Percentiles rank a stretch among this genome's conserved stretches.
phyloP scores from a whole-genome alignment of 257 asterid species.

The Pogostemon cablin region DNA sequence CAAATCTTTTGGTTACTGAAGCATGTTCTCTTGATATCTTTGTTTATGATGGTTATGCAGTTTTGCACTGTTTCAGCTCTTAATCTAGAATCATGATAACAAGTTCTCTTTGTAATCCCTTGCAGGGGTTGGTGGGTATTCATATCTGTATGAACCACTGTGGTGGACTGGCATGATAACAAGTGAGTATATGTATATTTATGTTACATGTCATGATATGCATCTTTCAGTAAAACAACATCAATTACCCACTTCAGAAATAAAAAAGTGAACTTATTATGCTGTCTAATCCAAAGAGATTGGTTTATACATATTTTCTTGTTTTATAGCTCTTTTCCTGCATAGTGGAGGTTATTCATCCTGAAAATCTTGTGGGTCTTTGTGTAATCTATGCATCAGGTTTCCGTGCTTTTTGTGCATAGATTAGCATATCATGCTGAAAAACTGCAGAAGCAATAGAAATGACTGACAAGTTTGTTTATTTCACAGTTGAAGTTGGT shows the following conservation, averaged over 20 bases:
- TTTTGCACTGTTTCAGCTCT: conserved; percentile 25
- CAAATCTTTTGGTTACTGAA: conserved; percentile 8
- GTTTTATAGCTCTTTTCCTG: conserved; percentile 4
- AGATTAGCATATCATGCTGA: conserved; percentile 18
- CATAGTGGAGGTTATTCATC: conserved; percentile 15
- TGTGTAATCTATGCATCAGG: conserved; percentile 14
- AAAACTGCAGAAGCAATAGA: not conserved
- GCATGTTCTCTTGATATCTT: not conserved
- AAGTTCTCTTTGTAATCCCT: conserved; percentile 1
- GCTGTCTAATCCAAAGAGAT: conserved; percentile 8
- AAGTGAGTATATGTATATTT: conserved; percentile 48
- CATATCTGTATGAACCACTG: conserved; percentile 77
- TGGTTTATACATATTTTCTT: conserved; percentile 1
- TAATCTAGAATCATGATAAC: conserved; percentile 9
- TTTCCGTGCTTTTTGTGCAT: not conserved
- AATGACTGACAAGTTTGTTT: conserved; percentile 1
- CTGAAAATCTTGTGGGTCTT: conserved; percentile 11
- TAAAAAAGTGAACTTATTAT: conserved; percentile 16
- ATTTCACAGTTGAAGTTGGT: conserved; percentile 16
- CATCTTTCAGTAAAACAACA: not conserved
- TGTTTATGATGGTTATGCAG: conserved; percentile 20
- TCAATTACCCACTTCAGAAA: conserved; percentile 15
- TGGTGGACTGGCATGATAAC: conserved; percentile 96
- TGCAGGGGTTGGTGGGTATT: conserved; percentile 85
- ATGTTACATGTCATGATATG: not conserved